phyloP scores from a whole-genome alignment of 495 filamentous ascomycete genomes.

The Penicillium psychrofluorescens region DNA sequence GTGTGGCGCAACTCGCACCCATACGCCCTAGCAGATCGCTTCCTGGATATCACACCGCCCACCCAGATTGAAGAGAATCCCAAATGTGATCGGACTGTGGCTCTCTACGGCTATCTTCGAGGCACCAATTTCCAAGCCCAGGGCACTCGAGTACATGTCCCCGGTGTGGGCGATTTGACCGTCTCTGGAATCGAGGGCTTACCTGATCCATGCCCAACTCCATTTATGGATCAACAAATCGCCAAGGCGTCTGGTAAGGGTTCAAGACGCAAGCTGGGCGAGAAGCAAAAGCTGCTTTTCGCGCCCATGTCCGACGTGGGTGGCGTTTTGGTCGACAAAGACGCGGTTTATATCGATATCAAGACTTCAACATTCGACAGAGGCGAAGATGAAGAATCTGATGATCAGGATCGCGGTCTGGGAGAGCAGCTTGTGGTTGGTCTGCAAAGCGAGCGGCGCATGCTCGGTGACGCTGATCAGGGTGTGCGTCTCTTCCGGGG shows the following conservation, averaged over 20 bases:
- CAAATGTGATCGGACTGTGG: slow-evolving; percentile 84
- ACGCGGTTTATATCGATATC: slow-evolving; percentile 73
- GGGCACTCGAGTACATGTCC: slow-evolving; percentile 83
- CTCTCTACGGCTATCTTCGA: slow-evolving; percentile 86
- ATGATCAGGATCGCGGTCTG: slow-evolving; percentile 65
- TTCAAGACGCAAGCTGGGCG: slow-evolving; percentile 68
- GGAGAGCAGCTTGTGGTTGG: slow-evolving; percentile 91
- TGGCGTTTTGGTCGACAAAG: slow-evolving; percentile 76
- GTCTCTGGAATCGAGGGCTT: slow-evolving; percentile 77
- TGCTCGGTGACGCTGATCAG: slow-evolving; percentile 75
- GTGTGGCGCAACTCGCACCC: slow-evolving; percentile 97
- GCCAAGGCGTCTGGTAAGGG: slow-evolving; percentile 76
- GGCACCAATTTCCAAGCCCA: slow-evolving; percentile 92
- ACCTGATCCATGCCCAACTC: slow-evolving; percentile 93
- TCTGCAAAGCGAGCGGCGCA: slow-evolving; percentile 70
- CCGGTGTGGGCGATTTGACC: slow-evolving; percentile 87
- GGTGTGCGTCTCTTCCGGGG: slow-evolving; percentile 78
- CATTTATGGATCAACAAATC: slow-evolving; percentile 76
- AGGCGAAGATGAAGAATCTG: slow-evolving; percentile 44
- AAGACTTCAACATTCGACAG: slow-evolving; percentile 72
- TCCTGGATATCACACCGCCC: slow-evolving; percentile 89
- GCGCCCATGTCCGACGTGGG: slow-evolving; percentile 98
- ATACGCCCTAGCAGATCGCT: slow-evolving; percentile 87
- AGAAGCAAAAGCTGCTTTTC: slow-evolving; percentile 92
- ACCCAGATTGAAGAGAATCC: slow-evolving; percentile 78